phyloP scores from a whole-genome alignment of 108 stramenopile species.

The Cyclotella sp. region DNA sequence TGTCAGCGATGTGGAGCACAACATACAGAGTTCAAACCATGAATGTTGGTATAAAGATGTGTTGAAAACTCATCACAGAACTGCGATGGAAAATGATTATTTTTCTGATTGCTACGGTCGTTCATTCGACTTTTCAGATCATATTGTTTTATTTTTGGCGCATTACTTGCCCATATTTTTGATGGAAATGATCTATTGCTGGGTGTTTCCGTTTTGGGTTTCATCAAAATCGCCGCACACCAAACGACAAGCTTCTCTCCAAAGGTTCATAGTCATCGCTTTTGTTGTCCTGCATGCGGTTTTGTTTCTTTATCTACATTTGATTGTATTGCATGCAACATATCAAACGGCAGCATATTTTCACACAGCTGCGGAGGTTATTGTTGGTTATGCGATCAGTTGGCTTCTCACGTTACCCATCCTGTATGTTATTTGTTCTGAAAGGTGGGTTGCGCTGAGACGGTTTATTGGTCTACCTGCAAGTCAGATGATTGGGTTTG shows the following conservation, averaged over 20 bases:
- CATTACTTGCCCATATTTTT: slow-evolving; percentile 75
- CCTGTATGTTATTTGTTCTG: slow-evolving; percentile 49
- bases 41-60: slow-evolving; percentile 72
- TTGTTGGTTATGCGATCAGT: slow-evolving; percentile 73
- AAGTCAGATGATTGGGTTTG: not conserved
- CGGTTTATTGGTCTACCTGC: slow-evolving; percentile 33
- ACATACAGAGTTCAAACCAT: slow-evolving; percentile 19
- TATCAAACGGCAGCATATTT: slow-evolving; percentile 80
- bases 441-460: slow-evolving; percentile 17
- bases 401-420: slow-evolving; percentile 73
- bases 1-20: slow-evolving; percentile 40
- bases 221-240: not conserved
- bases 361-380: slow-evolving; percentile 71
- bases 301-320: slow-evolving; percentile 69
- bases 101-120: slow-evolving; percentile 66
- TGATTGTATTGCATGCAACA: slow-evolving; percentile 62
- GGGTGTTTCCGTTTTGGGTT: slow-evolving; percentile 60
- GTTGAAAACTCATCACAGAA: slow-evolving; percentile 51
- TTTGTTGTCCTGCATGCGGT: slow-evolving; percentile 41
- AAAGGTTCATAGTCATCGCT: not conserved
- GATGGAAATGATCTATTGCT: slow-evolving; percentile 64
- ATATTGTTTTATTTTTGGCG: slow-evolving; percentile 82
- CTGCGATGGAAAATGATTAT: slow-evolving; percentile 23
- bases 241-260: slow-evolving; percentile 7
- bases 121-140: slow-evolving; percentile 88